phyloP scores from a whole-genome alignment of 345 rosid genomes.

The Lagerstroemia speciosa region DNA sequence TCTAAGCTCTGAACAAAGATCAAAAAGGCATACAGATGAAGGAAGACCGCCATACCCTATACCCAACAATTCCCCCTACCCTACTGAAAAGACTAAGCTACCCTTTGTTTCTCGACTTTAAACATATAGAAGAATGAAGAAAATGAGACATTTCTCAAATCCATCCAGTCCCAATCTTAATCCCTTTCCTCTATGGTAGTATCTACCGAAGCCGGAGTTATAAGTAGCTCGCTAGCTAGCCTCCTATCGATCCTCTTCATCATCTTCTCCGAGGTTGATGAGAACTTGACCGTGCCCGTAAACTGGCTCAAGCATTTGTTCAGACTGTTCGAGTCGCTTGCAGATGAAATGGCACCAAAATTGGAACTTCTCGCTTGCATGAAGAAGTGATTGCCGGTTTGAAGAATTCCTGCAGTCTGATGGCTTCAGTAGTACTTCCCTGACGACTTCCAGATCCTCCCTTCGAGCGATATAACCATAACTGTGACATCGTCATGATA shows the following conservation, averaged over 20 bases:
- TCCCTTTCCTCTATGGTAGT: too few relatives aligned
- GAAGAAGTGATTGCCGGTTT: background rate
- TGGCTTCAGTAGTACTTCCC: constrained; percentile 70
- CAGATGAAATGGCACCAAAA: constrained; percentile 5
- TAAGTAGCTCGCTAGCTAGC: too few relatives aligned
- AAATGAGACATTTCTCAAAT: background rate
- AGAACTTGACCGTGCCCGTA: too few relatives aligned
- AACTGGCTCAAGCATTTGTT: too few relatives aligned
- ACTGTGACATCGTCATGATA: constrained; percentile 96
- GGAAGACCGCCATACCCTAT: background rate
- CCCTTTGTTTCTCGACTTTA: background rate
- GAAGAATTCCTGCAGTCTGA: background rate
- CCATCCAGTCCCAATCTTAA: too few relatives aligned
- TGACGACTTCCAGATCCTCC: constrained; percentile 97
- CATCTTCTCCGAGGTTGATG: too few relatives aligned
- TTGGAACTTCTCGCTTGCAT: background rate
- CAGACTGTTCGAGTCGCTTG: background rate
- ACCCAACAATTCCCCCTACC: background rate
- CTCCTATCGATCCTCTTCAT: too few relatives aligned
- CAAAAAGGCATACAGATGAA: background rate
- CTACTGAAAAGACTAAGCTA: background rate
- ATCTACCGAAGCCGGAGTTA: too few relatives aligned
- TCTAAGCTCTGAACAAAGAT: background rate
- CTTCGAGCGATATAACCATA: constrained; percentile 94
- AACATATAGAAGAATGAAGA: background rate